phyloP scores from a whole-genome alignment of 2,329 filamentous ascomycete genomes.

The Pezicula radicicola region DNA sequence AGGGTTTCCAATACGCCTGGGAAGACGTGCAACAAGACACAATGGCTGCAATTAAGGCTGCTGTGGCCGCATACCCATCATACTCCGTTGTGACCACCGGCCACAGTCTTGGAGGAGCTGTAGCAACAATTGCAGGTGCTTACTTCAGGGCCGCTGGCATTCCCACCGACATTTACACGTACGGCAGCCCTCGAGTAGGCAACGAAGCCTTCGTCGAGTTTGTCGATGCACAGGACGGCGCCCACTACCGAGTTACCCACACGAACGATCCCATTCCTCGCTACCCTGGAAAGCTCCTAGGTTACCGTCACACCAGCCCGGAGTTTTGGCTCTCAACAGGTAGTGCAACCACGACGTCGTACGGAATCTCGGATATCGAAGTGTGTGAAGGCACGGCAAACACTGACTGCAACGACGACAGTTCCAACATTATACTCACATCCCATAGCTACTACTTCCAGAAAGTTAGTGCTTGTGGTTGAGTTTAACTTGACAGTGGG shows the following conservation, averaged over 20 bases:
- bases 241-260: constrained; percentile 65
- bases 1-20: constrained; percentile 60
- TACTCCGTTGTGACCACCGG: constrained; percentile 59
- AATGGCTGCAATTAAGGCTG: constrained; percentile 37
- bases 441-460: constrained; percentile 50
- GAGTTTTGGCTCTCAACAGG: constrained; percentile 61
- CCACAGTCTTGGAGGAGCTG: constrained; percentile 66
- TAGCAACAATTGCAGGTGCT: constrained; percentile 58
- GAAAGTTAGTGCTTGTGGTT: constrained; percentile 36
- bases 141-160: constrained; percentile 48
- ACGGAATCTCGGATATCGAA: constrained; percentile 37
- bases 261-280: constrained; percentile 64
- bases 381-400: constrained; percentile 48
- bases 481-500: too few species aligned
- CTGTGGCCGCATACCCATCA: constrained; percentile 37
- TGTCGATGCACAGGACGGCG: constrained; percentile 49
- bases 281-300: constrained; percentile 58
- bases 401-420: constrained; percentile 48
- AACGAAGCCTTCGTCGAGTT: constrained; percentile 52
- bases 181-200: constrained; percentile 64
- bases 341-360: constrained; percentile 29
- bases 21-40: constrained; percentile 44
- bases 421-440: constrained; percentile 38
- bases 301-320: constrained; percentile 64
- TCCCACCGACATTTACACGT: constrained; percentile 58